Evolutionary conservation across 805 yeast genomes (phyloP), one percentile per base, ranked within the genome.

Genomic region (Tetrapisispora iriomotensis): DNA sequence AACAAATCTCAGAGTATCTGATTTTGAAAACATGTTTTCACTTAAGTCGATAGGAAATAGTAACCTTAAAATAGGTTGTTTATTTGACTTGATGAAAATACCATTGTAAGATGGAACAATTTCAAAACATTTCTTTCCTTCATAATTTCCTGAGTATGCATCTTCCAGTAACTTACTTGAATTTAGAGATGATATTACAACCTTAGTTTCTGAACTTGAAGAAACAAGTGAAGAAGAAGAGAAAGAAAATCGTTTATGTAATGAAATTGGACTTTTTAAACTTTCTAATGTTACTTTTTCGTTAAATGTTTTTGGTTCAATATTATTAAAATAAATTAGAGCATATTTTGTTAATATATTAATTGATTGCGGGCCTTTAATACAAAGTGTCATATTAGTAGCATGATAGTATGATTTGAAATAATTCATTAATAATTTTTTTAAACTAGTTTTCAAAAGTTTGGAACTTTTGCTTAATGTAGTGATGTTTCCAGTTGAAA

Each of bases 291-390:
- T n/a, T 15, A 38, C 28, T 19, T 20, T 8, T 8, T 33, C 27
- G 21, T 4, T 19, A 4, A 3, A 3, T 1, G 23, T 15, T 6
- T 40, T 10, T 14, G 38, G 29, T 22, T 45, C 51, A 8, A 74
- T 50, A 24, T 54, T 61, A 14, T 63, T 53, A 48, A 78, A 79
- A 39, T 65, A 53, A 1, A 60, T 32, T 1, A 65, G 29, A 0
- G 77, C 78, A 14, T 76, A 42, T 47, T 74, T 79, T 31, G 71
- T 73, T 26, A 82, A 53, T 20, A 62, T 57, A 45, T 77, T 77
- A 25, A 80, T 46, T 0, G 88, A 75, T 41, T 79, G 82, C 0
- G 87, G 78, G 0, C 88, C 81, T 47, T 72, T 67, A 5, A 82
- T 46, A 1, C 79, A 84, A 19, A 82, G 37, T 0, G 77, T 61